These are phyloP conservation scores for Crithidia thermophila DNA, from an alignment of 208 protist species.

Conservation along the genomic window DNA sequence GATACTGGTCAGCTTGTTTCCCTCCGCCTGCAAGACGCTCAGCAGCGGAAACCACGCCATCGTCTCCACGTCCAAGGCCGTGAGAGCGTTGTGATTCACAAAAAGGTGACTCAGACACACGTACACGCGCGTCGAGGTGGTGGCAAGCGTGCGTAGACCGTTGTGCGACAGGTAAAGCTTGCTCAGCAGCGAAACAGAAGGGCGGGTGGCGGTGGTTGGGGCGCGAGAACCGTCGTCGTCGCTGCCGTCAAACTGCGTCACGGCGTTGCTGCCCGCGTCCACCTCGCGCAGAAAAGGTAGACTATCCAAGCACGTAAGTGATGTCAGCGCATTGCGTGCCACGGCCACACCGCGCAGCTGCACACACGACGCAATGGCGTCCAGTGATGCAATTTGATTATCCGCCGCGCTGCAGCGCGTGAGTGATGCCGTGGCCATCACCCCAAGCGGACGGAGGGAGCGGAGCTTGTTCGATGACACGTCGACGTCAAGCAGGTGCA, in stretches of 20 bases:
- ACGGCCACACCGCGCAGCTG: constrained; percentile 44
- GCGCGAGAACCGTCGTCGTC: constrained; percentile 9
- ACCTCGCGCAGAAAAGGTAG: constrained; percentile 58
- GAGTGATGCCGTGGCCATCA: constrained; percentile 20
- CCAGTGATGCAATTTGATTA: constrained; percentile 55
- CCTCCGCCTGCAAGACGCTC: constrained; percentile 71
- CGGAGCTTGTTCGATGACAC: constrained; percentile 67
- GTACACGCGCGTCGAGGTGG: constrained; percentile 10
- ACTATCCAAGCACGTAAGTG: constrained; percentile 32
- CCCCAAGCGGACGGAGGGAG: constrained; percentile 45
- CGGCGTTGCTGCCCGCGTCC: constrained; percentile 64
- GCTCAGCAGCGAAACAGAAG: constrained; percentile 39
- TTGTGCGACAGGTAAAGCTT: constrained; percentile 75
- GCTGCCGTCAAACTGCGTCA: constrained; percentile 28
- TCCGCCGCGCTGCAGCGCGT: constrained; percentile 15
- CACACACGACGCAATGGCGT: constrained; percentile 46
- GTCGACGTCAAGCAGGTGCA: constrained; percentile 44
- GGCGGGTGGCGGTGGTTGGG: no score
- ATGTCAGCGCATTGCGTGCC: constrained; percentile 56
- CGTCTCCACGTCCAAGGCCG: constrained; percentile 24
- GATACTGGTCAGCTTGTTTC: constrained; percentile 64
- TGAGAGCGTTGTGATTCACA: constrained; percentile 65
- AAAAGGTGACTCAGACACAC: constrained; percentile 75
- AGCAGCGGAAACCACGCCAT: constrained; percentile 73
- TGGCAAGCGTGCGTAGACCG: constrained; percentile 25